These are phyloP conservation scores for Litsea cubeba DNA, from an alignment of 164 flowering plant species.

Conservation along the genomic window DNA sequence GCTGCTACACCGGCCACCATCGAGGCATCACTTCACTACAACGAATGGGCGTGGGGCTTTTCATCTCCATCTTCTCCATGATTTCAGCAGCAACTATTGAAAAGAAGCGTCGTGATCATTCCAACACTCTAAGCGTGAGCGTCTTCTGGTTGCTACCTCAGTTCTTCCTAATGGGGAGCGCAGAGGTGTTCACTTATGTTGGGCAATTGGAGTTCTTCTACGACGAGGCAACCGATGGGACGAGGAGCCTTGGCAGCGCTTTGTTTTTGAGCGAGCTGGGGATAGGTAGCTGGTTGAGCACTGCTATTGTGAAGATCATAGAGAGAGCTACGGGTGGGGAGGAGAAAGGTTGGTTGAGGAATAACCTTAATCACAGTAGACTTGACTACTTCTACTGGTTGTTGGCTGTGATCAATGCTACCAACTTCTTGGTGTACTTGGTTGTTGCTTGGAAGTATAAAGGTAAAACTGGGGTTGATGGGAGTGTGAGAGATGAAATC, in stretches of 20 bases:
- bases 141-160: slow-evolving; percentile 74
- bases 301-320: slow-evolving; percentile 44
- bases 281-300: slow-evolving; percentile 66
- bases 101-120: slow-evolving; percentile 28
- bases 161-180: slow-evolving; percentile 50
- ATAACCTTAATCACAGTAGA: slow-evolving; percentile 40
- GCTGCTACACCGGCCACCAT: slow-evolving; percentile 40
- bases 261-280: slow-evolving; percentile 57
- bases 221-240: slow-evolving; percentile 72
- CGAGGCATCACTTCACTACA: slow-evolving; percentile 64
- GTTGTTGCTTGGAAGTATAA: slow-evolving; percentile 36
- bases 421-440: slow-evolving; percentile 49
- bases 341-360: slow-evolving; percentile 53
- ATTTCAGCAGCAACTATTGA: slow-evolving; percentile 51
- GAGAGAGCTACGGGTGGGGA: slow-evolving; percentile 39
- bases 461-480: slow-evolving; percentile 23
- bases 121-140: slow-evolving; percentile 22
- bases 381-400: slow-evolving; percentile 69
- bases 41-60: slow-evolving; percentile 62
- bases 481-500: slow-evolving; percentile 27
- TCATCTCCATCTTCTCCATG: slow-evolving; percentile 45
- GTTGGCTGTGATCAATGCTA: slow-evolving; percentile 41
- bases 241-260: slow-evolving; percentile 65
- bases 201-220: slow-evolving; percentile 81
- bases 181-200: slow-evolving; percentile 67